Conservation (phyloP, 78 protist species). For the Cavenderia fasciculata region DNA sequence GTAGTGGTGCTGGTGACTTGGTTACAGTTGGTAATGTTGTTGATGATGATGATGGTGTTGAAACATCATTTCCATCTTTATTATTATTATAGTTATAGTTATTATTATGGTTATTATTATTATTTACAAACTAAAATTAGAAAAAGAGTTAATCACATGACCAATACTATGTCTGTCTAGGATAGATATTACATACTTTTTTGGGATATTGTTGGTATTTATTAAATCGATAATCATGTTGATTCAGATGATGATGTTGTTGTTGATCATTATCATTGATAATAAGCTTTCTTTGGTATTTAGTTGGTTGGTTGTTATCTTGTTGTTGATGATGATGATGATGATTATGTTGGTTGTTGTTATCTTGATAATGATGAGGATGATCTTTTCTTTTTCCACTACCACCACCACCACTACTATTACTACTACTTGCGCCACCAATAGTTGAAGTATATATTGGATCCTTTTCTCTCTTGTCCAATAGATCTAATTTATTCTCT, state of each 20-base stretch:
- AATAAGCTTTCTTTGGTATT: background rate
- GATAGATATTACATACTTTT: no score
- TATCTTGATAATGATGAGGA: background rate
- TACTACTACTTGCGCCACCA: background rate
- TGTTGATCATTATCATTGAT: background rate
- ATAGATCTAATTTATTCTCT: slow-evolving; percentile 25
- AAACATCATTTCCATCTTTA: background rate
- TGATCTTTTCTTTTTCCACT: background rate
- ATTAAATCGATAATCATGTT: background rate
- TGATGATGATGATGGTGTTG: no score
- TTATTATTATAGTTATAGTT: no score
- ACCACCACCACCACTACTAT: background rate
- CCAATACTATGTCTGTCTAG: no score
- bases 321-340: background rate
- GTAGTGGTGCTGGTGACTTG: background rate
- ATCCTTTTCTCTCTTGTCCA: slow-evolving; percentile 3
- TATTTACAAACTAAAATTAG: no score
- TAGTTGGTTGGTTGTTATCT: background rate
- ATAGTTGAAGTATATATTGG: background rate
- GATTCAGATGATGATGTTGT: background rate
- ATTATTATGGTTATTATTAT: no score
- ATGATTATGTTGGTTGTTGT: background rate
- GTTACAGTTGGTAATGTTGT: no score
- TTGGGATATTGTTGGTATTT: background rate
- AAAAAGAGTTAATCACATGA: no score